These are phyloP conservation scores for Geotrichum ghanense DNA, from an alignment of 805 yeast genomes.

Conservation along the genomic window DNA sequence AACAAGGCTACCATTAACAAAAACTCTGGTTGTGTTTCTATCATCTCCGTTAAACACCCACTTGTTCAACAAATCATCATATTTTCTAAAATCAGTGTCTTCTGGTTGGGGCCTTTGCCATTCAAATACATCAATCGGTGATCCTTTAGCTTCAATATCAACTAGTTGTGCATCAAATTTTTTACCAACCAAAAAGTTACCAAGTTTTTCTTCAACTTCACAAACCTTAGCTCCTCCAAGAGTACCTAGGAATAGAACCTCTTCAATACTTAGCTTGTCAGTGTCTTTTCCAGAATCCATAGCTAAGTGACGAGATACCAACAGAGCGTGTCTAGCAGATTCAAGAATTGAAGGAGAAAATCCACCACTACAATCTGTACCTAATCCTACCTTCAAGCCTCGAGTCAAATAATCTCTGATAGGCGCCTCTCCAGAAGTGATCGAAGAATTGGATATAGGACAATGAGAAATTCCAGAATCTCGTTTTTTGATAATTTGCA, in stretches of 20 bases:
- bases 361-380: constrained; percentile 75
- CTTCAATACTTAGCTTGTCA: constrained; percentile 49
- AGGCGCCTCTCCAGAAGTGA: constrained; percentile 85
- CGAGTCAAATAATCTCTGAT: constrained; percentile 55
- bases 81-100: constrained; percentile 22
- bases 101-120: constrained; percentile 39
- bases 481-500: constrained; percentile 39
- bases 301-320: constrained; percentile 61
- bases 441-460: constrained; percentile 80
- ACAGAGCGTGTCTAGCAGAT: constrained; percentile 56
- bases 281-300: constrained; percentile 38
- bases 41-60: constrained; percentile 96
- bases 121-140: constrained; percentile 63
- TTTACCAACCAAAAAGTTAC: constrained; percentile 68
- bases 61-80: constrained; percentile 56
- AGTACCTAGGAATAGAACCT: constrained; percentile 74
- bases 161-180: constrained; percentile 75
- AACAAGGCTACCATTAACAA: constrained; percentile 69
- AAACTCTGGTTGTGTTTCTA: constrained; percentile 69
- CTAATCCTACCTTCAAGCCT: constrained; percentile 67
- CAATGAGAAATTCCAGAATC: constrained; percentile 80
- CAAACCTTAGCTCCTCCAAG: constrained; percentile 80
- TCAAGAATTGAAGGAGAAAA: constrained; percentile 52
- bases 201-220: constrained; percentile 44
- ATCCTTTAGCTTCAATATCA: constrained; percentile 40